Percentiles rank a stretch among this genome's conserved stretches.
Conservation (phyloP, 2,329 filamentous ascomycete species). For the Cladophialophora immunda region DNA sequence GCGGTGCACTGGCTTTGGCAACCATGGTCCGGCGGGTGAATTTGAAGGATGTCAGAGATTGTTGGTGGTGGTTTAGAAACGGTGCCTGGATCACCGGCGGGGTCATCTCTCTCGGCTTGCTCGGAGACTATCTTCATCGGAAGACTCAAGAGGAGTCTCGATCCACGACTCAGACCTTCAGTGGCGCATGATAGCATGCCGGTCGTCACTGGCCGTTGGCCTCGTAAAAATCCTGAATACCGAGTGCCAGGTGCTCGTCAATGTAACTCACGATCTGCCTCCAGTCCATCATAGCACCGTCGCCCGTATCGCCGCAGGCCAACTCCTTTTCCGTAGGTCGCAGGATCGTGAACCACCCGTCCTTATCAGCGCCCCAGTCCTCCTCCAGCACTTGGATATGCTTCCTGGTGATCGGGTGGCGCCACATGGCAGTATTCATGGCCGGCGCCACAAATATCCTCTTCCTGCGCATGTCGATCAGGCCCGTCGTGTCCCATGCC, state of each 20-base stretch:
- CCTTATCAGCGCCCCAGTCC: conserved; percentile 71
- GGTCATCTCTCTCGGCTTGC: conserved; percentile 63
- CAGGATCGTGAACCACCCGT: conserved; percentile 75
- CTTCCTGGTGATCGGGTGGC: conserved; percentile 78
- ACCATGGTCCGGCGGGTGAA: conserved; percentile 68
- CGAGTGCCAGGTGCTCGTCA: conserved; percentile 26
- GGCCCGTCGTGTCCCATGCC: conserved; percentile 84
- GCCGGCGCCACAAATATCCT: conserved; percentile 78
- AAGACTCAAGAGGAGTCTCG: conserved; percentile 32
- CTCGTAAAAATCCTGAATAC: conserved; percentile 3
- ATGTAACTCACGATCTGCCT: conserved; percentile 68
- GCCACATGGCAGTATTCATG: conserved; percentile 94
- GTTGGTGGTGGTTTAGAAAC: conserved; percentile 72
- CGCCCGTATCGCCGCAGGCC: conserved; percentile 84
- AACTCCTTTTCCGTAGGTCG: conserved; percentile 77
- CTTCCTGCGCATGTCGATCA: conserved; percentile 66
- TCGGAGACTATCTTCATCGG: conserved; percentile 60
- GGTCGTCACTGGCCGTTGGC: conserved; percentile 30
- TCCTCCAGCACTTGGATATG: conserved; percentile 75
- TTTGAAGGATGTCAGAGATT: conserved; percentile 64
- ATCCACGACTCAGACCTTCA: background rate
- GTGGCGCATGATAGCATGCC: conserved; percentile 21
- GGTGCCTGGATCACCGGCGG: conserved; percentile 70
- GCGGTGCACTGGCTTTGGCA: conserved; percentile 62
- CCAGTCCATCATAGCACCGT: conserved; percentile 86